These are phyloP conservation scores for Albifimbria verrucaria DNA, from an alignment of 2,329 filamentous ascomycete genomes.

Conservation along the genomic window DNA sequence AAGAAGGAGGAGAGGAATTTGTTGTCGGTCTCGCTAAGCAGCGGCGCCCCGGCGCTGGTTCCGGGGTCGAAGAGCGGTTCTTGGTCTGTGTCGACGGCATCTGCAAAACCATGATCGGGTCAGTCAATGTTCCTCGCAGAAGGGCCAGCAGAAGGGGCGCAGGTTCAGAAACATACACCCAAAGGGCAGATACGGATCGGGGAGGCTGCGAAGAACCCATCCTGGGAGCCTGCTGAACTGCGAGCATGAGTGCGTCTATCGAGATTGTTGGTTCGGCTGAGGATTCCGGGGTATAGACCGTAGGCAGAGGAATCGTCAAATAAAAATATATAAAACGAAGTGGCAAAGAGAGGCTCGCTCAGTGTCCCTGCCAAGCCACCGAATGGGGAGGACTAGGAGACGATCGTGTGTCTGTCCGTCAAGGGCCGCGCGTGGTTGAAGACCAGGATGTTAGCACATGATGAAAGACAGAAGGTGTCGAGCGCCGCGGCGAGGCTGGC, in stretches of 20 bases:
- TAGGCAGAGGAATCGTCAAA: neutral
- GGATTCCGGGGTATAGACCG: neutral
- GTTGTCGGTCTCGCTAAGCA: slow-evolving; percentile 61
- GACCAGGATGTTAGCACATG: neutral
- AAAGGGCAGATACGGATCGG: slow-evolving; percentile 57
- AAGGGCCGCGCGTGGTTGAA: neutral
- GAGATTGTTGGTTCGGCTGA: neutral
- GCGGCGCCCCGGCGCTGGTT: slow-evolving; percentile 60
- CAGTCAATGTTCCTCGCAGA: slow-evolving; percentile 25
- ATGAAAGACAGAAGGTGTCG: neutral
- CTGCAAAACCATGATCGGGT: slow-evolving; percentile 30
- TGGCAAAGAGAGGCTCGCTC: too few relatives aligned
- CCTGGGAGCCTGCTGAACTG: slow-evolving; percentile 48
- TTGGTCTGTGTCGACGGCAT: slow-evolving; percentile 41
- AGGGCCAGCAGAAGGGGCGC: neutral
- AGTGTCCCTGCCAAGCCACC: too few relatives aligned
- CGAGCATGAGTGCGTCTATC: slow-evolving; percentile 52
- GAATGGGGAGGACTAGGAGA: too few relatives aligned
- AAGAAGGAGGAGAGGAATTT: slow-evolving; percentile 58
- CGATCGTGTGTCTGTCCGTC: neutral
- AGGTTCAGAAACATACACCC: slow-evolving; percentile 54
- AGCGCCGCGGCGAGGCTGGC: neutral
- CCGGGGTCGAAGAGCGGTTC: slow-evolving; percentile 50
- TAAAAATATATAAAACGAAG: neutral
- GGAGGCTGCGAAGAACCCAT: slow-evolving; percentile 58